Evolutionary conservation across 2,329 filamentous ascomycete species (phyloP).

Genomic region (Venturiaceae sp.): DNA sequence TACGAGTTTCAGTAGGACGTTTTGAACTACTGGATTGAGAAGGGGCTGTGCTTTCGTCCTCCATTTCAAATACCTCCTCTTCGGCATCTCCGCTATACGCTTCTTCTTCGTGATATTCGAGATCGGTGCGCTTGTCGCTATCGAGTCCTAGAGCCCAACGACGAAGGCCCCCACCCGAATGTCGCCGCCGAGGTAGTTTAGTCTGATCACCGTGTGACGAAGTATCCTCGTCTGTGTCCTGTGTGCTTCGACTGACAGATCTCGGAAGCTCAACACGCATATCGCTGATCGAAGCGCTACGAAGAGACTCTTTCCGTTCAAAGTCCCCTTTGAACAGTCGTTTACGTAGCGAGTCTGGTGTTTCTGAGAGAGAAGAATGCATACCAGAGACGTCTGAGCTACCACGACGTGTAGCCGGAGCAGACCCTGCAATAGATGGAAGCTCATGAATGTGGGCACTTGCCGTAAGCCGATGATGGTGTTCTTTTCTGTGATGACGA

Average conservation of each 20-base stretch:
- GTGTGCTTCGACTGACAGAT: neutral
- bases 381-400: conserved; percentile 25
- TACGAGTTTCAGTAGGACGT: neutral
- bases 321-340: conserved; percentile 32
- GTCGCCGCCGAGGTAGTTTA: conserved; percentile 50
- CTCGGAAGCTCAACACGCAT: neutral
- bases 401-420: conserved; percentile 25
- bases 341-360: conserved; percentile 26
- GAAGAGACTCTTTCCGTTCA: conserved; percentile 16
- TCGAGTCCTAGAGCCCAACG: conserved; percentile 61
- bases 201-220: conserved; percentile 16
- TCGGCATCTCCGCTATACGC: conserved; percentile 74
- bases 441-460: neutral
- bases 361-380: conserved; percentile 16
- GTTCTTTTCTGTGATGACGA: conserved; percentile 41
- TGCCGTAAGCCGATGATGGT: neutral
- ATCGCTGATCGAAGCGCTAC: neutral
- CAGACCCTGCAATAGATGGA: conserved; percentile 13
- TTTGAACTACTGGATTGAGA: conserved; percentile 8
- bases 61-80: conserved; percentile 61
- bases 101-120: conserved; percentile 87
- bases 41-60: conserved; percentile 38
- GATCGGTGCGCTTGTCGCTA: conserved; percentile 53
- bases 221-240: neutral
- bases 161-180: conserved; percentile 78